Evolutionary conservation across 495 filamentous ascomycete species (phyloP).

Genomic region (Aspergillus leporis): DNA sequence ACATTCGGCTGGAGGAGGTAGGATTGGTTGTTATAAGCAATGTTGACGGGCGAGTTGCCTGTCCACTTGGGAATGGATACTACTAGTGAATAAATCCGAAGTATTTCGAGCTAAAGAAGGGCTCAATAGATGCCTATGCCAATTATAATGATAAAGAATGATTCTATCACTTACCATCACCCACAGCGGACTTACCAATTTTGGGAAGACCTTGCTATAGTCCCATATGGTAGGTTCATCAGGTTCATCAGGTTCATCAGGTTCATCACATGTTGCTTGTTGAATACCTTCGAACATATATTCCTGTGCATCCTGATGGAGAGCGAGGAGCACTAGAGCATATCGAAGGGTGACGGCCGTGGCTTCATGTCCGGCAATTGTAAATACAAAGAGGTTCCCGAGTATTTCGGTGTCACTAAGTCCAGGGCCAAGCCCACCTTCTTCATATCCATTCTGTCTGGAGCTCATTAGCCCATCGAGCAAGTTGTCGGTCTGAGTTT

Average conservation of each 20-base stretch:
- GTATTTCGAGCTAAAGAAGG: constrained; percentile 35
- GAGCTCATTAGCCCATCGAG: constrained; percentile 20
- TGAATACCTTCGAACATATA: constrained; percentile 37
- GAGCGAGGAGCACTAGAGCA: constrained; percentile 37
- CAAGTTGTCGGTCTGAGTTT: constrained; percentile 12
- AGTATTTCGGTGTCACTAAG: constrained; percentile 39
- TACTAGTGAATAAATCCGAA: constrained; percentile 39
- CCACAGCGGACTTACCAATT: constrained; percentile 28
- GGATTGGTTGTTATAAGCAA: constrained; percentile 21
- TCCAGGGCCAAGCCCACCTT: constrained; percentile 4
- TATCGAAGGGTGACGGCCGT: constrained; percentile 43
- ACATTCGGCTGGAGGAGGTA: constrained; percentile 37
- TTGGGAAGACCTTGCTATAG: constrained; percentile 33
- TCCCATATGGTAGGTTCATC: constrained; percentile 30
- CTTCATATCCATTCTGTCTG: constrained; percentile 1
- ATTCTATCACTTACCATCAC: constrained; percentile 28
- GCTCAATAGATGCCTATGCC: background rate
- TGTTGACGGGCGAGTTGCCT: constrained; percentile 1
- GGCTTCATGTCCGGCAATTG: constrained; percentile 53
- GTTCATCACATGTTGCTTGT: constrained; percentile 23
- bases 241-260: constrained; percentile 21
- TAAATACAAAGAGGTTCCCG: constrained; percentile 50
- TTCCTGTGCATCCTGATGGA: constrained; percentile 37
- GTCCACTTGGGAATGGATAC: constrained; percentile 34
- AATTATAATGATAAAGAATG: background rate